Evolutionary conservation across 2,329 filamentous ascomycete genomes (phyloP).

Genomic region (Calonectria crousiana): DNA sequence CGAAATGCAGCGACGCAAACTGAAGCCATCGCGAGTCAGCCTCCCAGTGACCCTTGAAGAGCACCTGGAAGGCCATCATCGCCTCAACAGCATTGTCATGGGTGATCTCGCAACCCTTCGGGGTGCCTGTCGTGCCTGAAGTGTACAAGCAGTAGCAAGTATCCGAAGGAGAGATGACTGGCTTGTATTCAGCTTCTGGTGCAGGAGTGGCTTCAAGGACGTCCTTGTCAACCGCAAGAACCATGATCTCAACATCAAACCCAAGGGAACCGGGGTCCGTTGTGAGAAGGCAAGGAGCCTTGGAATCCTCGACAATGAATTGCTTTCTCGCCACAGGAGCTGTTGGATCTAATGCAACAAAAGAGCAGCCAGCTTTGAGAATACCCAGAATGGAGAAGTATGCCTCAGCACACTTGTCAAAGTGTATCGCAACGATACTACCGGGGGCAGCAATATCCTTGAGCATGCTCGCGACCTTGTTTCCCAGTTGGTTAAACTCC

Average conservation of each 20-base stretch:
- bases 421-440: conserved; percentile 79
- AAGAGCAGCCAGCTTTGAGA: conserved; percentile 84
- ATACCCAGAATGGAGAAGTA: conserved; percentile 87
- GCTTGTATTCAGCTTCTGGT: conserved; percentile 29
- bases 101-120: conserved; percentile 89
- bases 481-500: conserved; percentile 78
- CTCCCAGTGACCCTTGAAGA: conserved; percentile 84
- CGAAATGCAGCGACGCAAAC: conserved; percentile 95
- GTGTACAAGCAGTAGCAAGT: conserved; percentile 90
- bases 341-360: conserved; percentile 82
- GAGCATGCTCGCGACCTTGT: conserved; percentile 78
- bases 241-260: conserved; percentile 48
- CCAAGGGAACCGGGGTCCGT: conserved; percentile 50
- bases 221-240: conserved; percentile 50
- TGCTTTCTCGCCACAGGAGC: conserved; percentile 79
- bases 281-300: conserved; percentile 72
- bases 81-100: conserved; percentile 92
- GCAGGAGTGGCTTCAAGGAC: conserved; percentile 41
- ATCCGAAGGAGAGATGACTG: conserved; percentile 57
- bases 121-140: conserved; percentile 86
- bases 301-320: conserved; percentile 83
- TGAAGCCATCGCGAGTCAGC: conserved; percentile 84
- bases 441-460: conserved; percentile 63
- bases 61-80: conserved; percentile 84
- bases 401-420: conserved; percentile 87